Conservation (phyloP, 2,329 filamentous ascomycete species). For the Talaromyces sp. region DNA sequence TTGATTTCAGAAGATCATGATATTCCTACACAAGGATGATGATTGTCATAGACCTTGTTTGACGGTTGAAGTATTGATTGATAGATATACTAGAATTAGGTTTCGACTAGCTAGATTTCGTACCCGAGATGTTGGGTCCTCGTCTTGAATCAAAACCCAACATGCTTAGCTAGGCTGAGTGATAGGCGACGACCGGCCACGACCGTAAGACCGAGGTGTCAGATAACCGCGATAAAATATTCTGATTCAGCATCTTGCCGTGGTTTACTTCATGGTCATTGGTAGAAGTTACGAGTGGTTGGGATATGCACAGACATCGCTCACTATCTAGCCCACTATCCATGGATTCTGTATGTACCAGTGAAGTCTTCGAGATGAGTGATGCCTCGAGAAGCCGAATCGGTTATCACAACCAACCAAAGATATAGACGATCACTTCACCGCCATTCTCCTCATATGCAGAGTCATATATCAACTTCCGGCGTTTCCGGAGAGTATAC, state of each 20-base stretch:
- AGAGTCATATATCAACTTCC: neutral
- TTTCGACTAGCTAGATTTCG: neutral
- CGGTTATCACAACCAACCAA: neutral
- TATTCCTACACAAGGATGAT: neutral
- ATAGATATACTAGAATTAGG: neutral
- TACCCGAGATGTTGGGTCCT: neutral
- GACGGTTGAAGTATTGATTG: neutral
- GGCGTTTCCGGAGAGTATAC: neutral
- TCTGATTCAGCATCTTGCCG: neutral
- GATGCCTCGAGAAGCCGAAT: neutral
- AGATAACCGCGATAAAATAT: neutral
- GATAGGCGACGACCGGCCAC: neutral
- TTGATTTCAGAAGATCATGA: neutral
- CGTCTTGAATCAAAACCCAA: neutral
- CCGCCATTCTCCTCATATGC: constrained; percentile 3
- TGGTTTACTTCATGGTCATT: neutral
- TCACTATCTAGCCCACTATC: neutral
- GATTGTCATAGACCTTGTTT: neutral
- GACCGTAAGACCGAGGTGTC: neutral
- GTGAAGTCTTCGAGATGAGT: neutral
- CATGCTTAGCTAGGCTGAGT: neutral
- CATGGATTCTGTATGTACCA: neutral
- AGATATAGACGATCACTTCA: neutral
- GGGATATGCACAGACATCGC: neutral
- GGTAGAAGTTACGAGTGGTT: neutral